Evolutionary conservation across 1,139 yeast species (phyloP).

Genomic region (Meyerozyma athensensis): DNA sequence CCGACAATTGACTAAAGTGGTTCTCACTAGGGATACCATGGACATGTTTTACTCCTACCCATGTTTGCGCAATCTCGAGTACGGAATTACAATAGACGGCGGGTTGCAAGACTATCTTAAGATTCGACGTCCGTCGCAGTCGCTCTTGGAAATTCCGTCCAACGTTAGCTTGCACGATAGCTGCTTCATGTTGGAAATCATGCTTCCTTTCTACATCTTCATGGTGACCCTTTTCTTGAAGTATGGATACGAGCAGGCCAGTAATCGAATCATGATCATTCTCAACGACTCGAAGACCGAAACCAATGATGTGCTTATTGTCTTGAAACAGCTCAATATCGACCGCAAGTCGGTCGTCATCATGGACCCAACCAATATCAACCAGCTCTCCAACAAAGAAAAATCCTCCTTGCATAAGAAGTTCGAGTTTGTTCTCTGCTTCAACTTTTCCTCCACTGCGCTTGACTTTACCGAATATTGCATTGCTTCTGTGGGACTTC

Average conservation of each 20-base stretch:
- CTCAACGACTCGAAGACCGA: constrained; percentile 27
- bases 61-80: constrained; percentile 24
- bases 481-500: constrained; percentile 26
- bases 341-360: constrained; percentile 24
- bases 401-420: constrained; percentile 3
- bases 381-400: constrained; percentile 11
- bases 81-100: constrained; percentile 36
- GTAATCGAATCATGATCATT: constrained; percentile 18
- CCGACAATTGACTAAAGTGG: constrained; percentile 7
- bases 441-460: constrained; percentile 2
- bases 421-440: constrained; percentile 2
- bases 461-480: constrained; percentile 19
- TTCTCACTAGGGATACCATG: constrained; percentile 9
- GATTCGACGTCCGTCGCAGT: constrained; percentile 21
- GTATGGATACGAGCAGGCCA: constrained; percentile 9
- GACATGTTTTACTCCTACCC: constrained; percentile 12
- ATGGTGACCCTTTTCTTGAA: constrained; percentile 16
- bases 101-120: constrained; percentile 37
- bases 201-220: constrained; percentile 28
- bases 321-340: constrained; percentile 27
- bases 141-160: constrained; percentile 26
- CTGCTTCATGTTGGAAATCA: constrained; percentile 30
- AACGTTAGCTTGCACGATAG: constrained; percentile 36
- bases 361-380: constrained; percentile 20
- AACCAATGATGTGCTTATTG: constrained; percentile 34